Percentiles rank a stretch among this genome's conserved stretches.
phyloP scores from a whole-genome alignment of 208 protist genomes.

The Lotmaria passim region DNA sequence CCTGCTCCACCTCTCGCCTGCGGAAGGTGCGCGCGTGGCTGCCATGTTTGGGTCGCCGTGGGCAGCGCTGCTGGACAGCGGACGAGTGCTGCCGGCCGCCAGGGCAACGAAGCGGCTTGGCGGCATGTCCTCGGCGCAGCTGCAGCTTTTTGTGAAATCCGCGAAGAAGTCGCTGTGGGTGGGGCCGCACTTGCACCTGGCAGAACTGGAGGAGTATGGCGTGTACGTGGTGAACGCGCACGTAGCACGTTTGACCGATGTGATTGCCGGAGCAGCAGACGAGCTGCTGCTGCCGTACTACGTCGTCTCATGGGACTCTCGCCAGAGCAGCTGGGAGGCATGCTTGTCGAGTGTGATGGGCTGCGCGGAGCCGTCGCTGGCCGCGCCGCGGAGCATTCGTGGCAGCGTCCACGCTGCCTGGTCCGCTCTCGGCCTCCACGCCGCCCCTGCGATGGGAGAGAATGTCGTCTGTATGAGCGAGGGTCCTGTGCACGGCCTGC shows the following conservation, averaged over 20 bases:
- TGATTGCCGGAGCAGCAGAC: slow-evolving; percentile 7
- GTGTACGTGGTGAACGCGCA: slow-evolving; percentile 45
- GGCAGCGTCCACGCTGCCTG: slow-evolving; percentile 28
- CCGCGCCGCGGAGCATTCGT: slow-evolving; percentile 35
- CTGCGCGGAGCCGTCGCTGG: slow-evolving; percentile 19
- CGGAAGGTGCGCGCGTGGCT: slow-evolving; percentile 11
- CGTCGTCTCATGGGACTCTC: slow-evolving; percentile 32
- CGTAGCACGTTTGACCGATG: slow-evolving; percentile 21
- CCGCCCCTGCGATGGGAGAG: slow-evolving; percentile 22
- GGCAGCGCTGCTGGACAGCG: slow-evolving; percentile 25
- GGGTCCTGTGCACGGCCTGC: slow-evolving; percentile 32
- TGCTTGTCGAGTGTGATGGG: slow-evolving; percentile 24
- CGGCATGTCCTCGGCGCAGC: slow-evolving; percentile 38
- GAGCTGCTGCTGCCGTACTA: slow-evolving; percentile 31
- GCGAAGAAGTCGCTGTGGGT: slow-evolving; percentile 27
- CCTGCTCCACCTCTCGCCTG: slow-evolving; percentile 14
- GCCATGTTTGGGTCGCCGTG: slow-evolving; percentile 28
- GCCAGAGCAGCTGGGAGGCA: slow-evolving; percentile 28
- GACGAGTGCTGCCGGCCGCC: slow-evolving; percentile 30
- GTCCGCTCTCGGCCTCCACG: slow-evolving; percentile 30
- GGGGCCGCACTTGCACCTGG: slow-evolving; percentile 33
- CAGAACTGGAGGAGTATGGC: slow-evolving; percentile 36
- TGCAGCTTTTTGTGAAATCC: slow-evolving; percentile 28
- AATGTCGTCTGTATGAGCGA: slow-evolving; percentile 35
- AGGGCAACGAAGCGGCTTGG: slow-evolving; percentile 38